phyloP scores from a whole-genome alignment of 73 alveolate species.

The Tetrahymena malaccensis region DNA sequence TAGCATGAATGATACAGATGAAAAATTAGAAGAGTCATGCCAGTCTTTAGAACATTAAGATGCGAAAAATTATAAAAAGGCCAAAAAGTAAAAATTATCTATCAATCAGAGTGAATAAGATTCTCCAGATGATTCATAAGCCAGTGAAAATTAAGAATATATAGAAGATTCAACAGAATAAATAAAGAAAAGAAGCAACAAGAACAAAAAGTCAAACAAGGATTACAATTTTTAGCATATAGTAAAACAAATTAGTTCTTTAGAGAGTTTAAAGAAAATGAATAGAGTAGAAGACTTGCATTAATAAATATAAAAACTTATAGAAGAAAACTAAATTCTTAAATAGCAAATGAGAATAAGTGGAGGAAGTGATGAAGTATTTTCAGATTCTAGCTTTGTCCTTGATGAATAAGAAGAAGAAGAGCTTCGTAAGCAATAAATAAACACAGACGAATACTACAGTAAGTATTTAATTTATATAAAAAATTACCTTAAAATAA shows the following conservation, averaged over 20 bases:
- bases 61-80: background rate
- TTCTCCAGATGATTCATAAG: background rate
- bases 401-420: background rate
- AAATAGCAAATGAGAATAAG: background rate
- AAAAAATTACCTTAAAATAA: too few relatives aligned
- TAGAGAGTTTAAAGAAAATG: background rate
- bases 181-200: background rate
- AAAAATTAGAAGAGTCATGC: background rate
- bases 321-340: background rate
- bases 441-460: background rate
- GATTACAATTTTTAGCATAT: background rate
- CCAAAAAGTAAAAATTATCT: background rate
- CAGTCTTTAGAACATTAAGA: background rate
- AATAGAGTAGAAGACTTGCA: background rate
- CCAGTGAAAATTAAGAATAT: background rate
- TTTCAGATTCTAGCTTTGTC: background rate
- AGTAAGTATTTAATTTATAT: background rate
- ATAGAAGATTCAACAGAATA: background rate
- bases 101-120: background rate
- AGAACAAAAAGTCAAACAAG: background rate
- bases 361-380: background rate
- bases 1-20: background rate
- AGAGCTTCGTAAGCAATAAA: background rate
- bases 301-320: background rate
- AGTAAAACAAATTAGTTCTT: background rate